Conservation (phyloP, 441 rosid genomes). For the Brassica hybrid region DNA sequence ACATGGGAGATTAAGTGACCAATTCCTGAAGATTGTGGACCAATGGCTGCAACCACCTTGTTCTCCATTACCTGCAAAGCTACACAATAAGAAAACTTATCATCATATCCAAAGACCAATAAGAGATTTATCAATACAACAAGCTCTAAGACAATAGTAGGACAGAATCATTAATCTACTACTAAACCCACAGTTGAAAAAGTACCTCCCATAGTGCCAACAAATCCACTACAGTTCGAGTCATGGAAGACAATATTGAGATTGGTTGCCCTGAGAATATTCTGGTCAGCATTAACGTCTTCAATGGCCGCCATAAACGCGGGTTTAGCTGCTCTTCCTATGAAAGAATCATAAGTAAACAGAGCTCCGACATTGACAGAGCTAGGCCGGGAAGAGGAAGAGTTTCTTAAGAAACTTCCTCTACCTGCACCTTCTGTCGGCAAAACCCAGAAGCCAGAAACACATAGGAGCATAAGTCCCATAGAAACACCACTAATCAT, state of each 20-base stretch:
- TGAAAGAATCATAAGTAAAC: slow-evolving; percentile 73
- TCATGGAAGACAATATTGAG: slow-evolving; percentile 55
- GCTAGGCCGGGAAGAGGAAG: slow-evolving; percentile 49
- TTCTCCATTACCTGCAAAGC: slow-evolving; percentile 88
- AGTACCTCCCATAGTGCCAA: slow-evolving; percentile 84
- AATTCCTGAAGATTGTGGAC: slow-evolving; percentile 94
- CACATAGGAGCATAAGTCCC: slow-evolving; percentile 41
- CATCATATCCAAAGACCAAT: neutral
- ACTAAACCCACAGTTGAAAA: slow-evolving; percentile 1
- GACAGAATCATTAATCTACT: neutral
- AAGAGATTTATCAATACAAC: neutral
- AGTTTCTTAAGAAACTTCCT: slow-evolving; percentile 44
- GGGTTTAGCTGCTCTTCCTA: slow-evolving; percentile 74
- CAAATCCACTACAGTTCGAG: slow-evolving; percentile 87
- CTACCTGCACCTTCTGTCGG: slow-evolving; percentile 46
- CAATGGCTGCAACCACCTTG: slow-evolving; percentile 73
- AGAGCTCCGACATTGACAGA: slow-evolving; percentile 70
- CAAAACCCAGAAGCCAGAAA: slow-evolving; percentile 46
- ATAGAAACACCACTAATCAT: slow-evolving; percentile 31
- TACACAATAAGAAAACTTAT: slow-evolving; percentile 51
- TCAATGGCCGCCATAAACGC: slow-evolving; percentile 72
- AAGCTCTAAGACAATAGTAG: neutral
- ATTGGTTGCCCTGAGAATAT: slow-evolving; percentile 57
- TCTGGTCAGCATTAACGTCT: slow-evolving; percentile 76
- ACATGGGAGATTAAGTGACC: slow-evolving; percentile 88